Evolutionary conservation across 352 stramenopile genomes (phyloP).

Genomic region (Globisporangium radiosum): DNA sequence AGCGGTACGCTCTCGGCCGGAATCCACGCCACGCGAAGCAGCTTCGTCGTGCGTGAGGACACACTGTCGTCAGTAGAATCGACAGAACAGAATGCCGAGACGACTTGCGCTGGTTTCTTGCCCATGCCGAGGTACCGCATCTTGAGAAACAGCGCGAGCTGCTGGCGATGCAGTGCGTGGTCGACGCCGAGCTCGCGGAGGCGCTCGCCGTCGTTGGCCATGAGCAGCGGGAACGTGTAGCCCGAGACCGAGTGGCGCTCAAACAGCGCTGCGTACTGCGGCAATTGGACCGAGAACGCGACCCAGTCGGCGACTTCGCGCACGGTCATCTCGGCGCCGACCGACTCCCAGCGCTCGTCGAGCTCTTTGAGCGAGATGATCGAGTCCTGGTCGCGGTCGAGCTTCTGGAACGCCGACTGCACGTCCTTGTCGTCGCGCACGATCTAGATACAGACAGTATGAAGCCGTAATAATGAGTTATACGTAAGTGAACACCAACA

Average conservation of each 20-base stretch:
- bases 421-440: conserved; percentile 59
- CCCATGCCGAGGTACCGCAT: conserved; percentile 80
- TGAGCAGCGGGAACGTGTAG: conserved; percentile 83
- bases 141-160: conserved; percentile 79
- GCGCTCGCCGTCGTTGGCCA: conserved; percentile 71
- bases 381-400: conserved; percentile 73
- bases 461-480: background rate
- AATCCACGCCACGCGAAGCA: conserved; percentile 57
- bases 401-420: conserved; percentile 57
- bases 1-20: conserved; percentile 38
- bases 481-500: background rate
- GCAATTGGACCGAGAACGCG: conserved; percentile 68
- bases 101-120: conserved; percentile 40
- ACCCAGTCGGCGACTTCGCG: conserved; percentile 80
- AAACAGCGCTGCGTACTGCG: conserved; percentile 77
- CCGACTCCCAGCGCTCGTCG: conserved; percentile 69
- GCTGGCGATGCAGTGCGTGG: conserved; percentile 65
- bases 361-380: conserved; percentile 80
- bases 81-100: conserved; percentile 30
- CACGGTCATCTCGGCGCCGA: conserved; percentile 85
- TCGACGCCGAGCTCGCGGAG: conserved; percentile 69
- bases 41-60: conserved; percentile 13
- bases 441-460: conserved; percentile 20
- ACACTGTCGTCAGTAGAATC: conserved; percentile 7
- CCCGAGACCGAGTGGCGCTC: conserved; percentile 74